Base-by-base conservation (phyloP, 306 rosid genomes). In the Lathyrus sativus region DNA sequence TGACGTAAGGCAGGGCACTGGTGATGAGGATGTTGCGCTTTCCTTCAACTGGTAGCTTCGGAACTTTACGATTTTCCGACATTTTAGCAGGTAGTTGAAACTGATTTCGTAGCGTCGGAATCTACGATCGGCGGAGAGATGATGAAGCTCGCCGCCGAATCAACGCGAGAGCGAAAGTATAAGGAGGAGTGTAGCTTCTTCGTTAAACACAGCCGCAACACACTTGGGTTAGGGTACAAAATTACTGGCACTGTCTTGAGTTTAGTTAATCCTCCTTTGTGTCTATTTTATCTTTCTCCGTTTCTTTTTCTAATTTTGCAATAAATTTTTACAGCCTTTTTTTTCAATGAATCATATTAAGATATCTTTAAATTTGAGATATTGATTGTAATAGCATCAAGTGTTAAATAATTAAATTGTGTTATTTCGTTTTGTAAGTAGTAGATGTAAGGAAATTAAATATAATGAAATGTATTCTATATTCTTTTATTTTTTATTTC, bases 1-100 rank as follows among this genome's bases (percentile, higher is more conserved):
- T 93, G 84, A 93, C 97, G 70, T 93, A 90, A 9, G 99, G 99
- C 68, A 93, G 73, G 35, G 99, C 99, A 43, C 99, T 90, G 62
- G 99, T 93, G 77, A 93, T 88, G 83, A 93, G 97, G 67, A 93
- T 66, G 78, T 93, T 93, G 70, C 97, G 88, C 78, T 85, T 80
- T 5, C 96, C 97, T 12, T 83, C 81, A 10, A 90, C 75, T 2
- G 99, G 99, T 31, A 85, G 90, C 89, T 85, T 93, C 9, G 72
- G 71, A 1, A 18, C 12, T 66, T 70, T 78, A 13, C 13, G 64
- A 65, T 69, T 38, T 31, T 42, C 68, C 9, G 76, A 8, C 85
- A 70, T 76, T 24, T 33, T 56, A 31, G 39, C 7, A 11, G 9
- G 19, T 56, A 9, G 3, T 56, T 28, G 62, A 28, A 56, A 12